phyloP scores from a whole-genome alignment of 768 basidiomycete genomes.

The Boletales sp. region DNA sequence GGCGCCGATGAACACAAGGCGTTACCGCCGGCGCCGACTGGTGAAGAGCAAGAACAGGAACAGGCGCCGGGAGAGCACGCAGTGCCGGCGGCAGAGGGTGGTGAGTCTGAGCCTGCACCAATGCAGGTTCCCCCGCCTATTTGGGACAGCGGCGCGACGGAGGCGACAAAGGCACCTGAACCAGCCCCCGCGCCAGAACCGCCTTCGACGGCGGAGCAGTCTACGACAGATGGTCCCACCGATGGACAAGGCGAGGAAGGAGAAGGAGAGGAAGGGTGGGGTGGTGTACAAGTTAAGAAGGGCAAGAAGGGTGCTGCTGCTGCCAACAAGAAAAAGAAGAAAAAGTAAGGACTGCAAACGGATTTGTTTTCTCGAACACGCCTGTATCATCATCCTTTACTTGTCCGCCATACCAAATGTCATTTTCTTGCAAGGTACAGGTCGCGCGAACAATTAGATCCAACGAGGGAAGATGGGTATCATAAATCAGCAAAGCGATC shows the following conservation, averaged over 20 bases:
- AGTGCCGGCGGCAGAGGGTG: too few species aligned
- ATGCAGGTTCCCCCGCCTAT: background rate
- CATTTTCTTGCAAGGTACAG: background rate
- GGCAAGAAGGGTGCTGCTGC: background rate
- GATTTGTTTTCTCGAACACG: background rate
- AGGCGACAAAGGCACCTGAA: background rate
- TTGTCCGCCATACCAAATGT: background rate
- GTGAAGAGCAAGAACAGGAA: too few species aligned
- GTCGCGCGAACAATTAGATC: too few species aligned
- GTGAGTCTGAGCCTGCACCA: too few species aligned
- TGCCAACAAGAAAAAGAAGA: constrained; percentile 2
- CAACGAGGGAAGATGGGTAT: background rate
- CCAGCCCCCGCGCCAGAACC: background rate
- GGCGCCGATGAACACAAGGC: too few species aligned
- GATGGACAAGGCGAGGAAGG: background rate
- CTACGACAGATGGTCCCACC: background rate
- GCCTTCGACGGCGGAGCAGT: background rate
- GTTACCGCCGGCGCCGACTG: background rate
- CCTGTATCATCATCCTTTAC: background rate
- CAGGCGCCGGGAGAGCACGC: too few species aligned
- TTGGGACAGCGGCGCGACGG: background rate
- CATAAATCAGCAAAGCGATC: background rate
- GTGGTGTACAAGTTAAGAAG: background rate
- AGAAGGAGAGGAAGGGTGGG: background rate
- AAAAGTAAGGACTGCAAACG: background rate